Evolutionary conservation across 148 eudicot genomes (phyloP), one percentile per base, ranked within the genome.

Genomic region (Persicaria maculosa): DNA sequence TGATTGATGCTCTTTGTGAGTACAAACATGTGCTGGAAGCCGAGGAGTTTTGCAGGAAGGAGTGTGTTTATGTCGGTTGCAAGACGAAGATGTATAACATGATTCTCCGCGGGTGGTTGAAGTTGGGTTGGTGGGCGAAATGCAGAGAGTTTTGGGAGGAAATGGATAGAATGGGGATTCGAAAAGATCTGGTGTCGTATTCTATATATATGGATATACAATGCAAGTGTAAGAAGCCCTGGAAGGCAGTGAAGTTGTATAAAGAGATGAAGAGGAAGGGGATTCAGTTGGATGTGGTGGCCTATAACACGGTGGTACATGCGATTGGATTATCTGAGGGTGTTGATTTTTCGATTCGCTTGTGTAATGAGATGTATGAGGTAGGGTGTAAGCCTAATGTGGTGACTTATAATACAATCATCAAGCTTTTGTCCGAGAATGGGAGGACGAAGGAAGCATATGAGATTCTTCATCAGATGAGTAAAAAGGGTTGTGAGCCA

Each of bases 71-170:
- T 50, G 81, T 84, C 73, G 71, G 64, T 57, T 77, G 78, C 31
- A 80, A 85, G 79, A 86, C 92, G 0, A 92, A 90, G 71, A 80
- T 90, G 20, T 85, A 85, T 73, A 92, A 95, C 78, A 92, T 95
- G 82, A 87, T 94, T 78, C 85, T 95, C 72, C 87, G 97, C 0
- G 97, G 98, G 79, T 95, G 90, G 93, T 86, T 81, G 6, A 92
- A 86, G 68, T 78, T 95, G 86, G 87, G 89, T 53, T 88, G 97
- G 97, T 92, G 97, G 97, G 58, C 87, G 0, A 95, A 95, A 57
- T 95, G 98, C 78, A 88, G 85, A 73, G 90, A 85, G 81, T 95
- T 86, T 84, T 95, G 98, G 98, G 97, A 86, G 68, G 92, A 88
- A 73, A 95, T 95, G 96, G 97, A 92, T 81, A 80, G 55, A 58